These are phyloP conservation scores for Pichia sp. DNA, from an alignment of 1,139 yeast genomes.

Conservation along the genomic window DNA sequence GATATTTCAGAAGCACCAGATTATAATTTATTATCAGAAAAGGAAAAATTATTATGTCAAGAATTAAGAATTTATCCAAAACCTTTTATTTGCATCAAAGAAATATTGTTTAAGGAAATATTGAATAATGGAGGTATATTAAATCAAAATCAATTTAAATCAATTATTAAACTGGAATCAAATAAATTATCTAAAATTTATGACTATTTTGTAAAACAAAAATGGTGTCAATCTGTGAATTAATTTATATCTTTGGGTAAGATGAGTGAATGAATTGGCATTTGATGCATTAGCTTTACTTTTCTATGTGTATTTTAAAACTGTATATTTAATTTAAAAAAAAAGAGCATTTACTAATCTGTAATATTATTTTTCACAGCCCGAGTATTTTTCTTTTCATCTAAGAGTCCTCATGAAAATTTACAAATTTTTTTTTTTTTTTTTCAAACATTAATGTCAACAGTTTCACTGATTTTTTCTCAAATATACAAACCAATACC, in stretches of 20 bases:
- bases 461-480: neutral
- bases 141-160: constrained; percentile 79
- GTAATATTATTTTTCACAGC: neutral
- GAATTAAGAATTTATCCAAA: constrained; percentile 82
- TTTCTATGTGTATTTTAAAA: neutral
- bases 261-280: neutral
- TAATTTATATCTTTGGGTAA: neutral
- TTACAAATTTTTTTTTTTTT: neutral
- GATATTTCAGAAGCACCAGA: constrained; percentile 85
- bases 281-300: neutral
- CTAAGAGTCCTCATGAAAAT: neutral
- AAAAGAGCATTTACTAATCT: neutral
- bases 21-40: constrained; percentile 71
- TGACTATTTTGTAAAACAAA: constrained; percentile 87
- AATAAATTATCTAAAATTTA: constrained; percentile 80
- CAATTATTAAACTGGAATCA: constrained; percentile 75
- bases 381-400: neutral
- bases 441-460: neutral
- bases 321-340: neutral
- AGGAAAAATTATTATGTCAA: constrained; percentile 80
- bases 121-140: constrained; percentile 76
- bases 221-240: constrained; percentile 49
- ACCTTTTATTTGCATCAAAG: constrained; percentile 89
- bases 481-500: neutral
- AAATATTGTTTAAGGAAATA: constrained; percentile 83